phyloP scores from a whole-genome alignment of 2,329 filamentous ascomycete genomes.

The Phialocephala subalpina region DNA sequence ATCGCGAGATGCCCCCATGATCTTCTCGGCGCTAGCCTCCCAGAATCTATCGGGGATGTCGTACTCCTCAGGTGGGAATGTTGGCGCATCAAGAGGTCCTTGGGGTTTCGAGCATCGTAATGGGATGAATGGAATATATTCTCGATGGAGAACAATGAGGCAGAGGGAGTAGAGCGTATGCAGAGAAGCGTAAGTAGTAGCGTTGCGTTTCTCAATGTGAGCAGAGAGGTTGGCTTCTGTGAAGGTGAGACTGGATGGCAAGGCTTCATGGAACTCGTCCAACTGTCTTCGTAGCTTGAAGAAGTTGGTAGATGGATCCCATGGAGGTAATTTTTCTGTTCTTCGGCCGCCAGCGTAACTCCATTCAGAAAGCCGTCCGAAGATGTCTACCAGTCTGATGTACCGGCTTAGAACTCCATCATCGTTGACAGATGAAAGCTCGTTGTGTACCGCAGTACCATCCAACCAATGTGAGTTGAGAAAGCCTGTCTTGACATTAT shows the following conservation, averaged over 20 bases:
- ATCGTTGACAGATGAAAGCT: conserved; percentile 29
- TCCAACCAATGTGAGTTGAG: conserved; percentile 51
- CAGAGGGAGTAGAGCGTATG: conserved; percentile 73
- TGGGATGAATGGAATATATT: conserved; percentile 73
- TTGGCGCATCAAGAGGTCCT: conserved; percentile 66
- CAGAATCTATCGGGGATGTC: conserved; percentile 64
- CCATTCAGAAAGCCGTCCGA: conserved; percentile 65
- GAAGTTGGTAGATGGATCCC: conserved; percentile 64
- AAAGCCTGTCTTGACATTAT: conserved; percentile 62
- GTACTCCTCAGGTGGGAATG: conserved; percentile 56
- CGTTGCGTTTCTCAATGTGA: conserved; percentile 69
- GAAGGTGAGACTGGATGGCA: conserved; percentile 63
- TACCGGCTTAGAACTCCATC: conserved; percentile 53
- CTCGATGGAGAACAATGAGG: conserved; percentile 72
- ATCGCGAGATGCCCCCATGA: conserved; percentile 68
- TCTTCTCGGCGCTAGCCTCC: conserved; percentile 66
- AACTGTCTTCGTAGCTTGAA: conserved; percentile 59
- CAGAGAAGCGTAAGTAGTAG: conserved; percentile 70
- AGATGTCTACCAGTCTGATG: conserved; percentile 65
- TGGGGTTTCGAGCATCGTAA: conserved; percentile 57
- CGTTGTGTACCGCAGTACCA: conserved; percentile 53
- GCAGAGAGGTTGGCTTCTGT: conserved; percentile 69
- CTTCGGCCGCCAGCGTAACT: conserved; percentile 60
- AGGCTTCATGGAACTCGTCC: conserved; percentile 57
- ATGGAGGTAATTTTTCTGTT: conserved; percentile 62